phyloP scores from a whole-genome alignment of 83 land plant genomes.

The Picea mariana region DNA sequence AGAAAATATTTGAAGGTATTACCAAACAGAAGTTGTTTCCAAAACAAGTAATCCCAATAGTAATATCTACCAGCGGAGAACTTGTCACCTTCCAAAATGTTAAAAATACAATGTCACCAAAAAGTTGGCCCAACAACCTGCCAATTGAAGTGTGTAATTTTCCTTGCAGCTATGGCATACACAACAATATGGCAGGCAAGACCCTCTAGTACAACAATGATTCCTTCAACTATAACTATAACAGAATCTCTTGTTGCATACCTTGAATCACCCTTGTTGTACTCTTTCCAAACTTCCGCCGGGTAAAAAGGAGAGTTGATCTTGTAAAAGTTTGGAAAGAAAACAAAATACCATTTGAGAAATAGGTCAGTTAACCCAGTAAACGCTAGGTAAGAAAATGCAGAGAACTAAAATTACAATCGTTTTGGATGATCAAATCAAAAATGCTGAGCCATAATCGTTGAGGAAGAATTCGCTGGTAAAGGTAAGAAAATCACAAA shows the following conservation, averaged over 20 bases:
- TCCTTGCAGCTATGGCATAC: slow-evolving; percentile 48
- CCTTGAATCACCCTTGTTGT: slow-evolving; percentile 93
- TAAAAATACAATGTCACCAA: slow-evolving; percentile 71
- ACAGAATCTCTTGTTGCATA: slow-evolving; percentile 77
- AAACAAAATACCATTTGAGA: slow-evolving; percentile 86
- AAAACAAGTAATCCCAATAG: slow-evolving; percentile 68
- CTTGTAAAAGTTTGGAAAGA: slow-evolving; percentile 88
- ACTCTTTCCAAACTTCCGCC: slow-evolving; percentile 97
- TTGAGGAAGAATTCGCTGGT: no score
- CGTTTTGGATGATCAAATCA: no score
- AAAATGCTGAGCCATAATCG: no score
- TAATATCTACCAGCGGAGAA: slow-evolving; percentile 52
- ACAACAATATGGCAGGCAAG: slow-evolving; percentile 76
- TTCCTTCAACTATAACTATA: slow-evolving; percentile 77
- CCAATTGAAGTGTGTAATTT: slow-evolving; percentile 68
- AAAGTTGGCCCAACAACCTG: slow-evolving; percentile 72
- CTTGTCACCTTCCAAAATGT: slow-evolving; percentile 69
- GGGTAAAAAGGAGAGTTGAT: slow-evolving; percentile 47
- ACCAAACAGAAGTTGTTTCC: slow-evolving; percentile 67
- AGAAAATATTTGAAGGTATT: slow-evolving; percentile 53
- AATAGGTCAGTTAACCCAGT: slow-evolving; percentile 86
- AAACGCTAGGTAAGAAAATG: slow-evolving; percentile 26
- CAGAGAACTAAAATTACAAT: no score
- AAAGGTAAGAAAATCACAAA: no score
- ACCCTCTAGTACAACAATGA: slow-evolving; percentile 81